Percentiles rank a stretch among this genome's conserved stretches.
These are phyloP conservation scores for Ammopiptanthus mongolicus DNA, from an alignment of 306 rosid genomes.

Conservation along the genomic window DNA sequence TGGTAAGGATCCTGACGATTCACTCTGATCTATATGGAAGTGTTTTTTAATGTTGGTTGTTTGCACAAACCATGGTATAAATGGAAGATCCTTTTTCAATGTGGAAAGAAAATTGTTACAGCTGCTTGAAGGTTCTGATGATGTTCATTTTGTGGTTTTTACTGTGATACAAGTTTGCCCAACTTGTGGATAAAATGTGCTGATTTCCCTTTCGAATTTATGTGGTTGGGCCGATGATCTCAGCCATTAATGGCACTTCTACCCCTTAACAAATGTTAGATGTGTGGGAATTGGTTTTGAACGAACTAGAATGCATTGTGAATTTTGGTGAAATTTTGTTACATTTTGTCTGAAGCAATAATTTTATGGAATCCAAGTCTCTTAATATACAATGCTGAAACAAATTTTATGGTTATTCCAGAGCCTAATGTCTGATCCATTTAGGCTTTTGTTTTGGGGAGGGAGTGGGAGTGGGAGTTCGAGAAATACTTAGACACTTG, in stretches of 20 bases:
- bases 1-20: constrained; percentile 50
- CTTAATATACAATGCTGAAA: background rate
- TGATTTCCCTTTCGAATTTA: background rate
- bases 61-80: background rate
- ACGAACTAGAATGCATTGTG: background rate
- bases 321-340: background rate
- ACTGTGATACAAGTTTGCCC: background rate
- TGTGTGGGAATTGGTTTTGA: background rate
- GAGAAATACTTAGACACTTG: too few species aligned
- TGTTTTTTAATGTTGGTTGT: background rate
- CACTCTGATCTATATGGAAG: background rate
- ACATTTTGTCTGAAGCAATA: background rate
- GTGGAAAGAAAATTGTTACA: background rate
- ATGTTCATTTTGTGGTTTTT: background rate
- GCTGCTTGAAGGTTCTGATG: background rate
- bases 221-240: background rate
- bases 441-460: too few species aligned
- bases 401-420: background rate
- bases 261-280: background rate
- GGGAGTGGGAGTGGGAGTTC: too few species aligned
- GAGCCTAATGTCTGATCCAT: too few species aligned
- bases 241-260: background rate
- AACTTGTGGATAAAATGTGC: background rate
- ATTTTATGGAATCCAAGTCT: background rate
- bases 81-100: background rate